Evolutionary conservation across 352 stramenopile species (phyloP).

Genomic region (Pythium phragmitis): DNA sequence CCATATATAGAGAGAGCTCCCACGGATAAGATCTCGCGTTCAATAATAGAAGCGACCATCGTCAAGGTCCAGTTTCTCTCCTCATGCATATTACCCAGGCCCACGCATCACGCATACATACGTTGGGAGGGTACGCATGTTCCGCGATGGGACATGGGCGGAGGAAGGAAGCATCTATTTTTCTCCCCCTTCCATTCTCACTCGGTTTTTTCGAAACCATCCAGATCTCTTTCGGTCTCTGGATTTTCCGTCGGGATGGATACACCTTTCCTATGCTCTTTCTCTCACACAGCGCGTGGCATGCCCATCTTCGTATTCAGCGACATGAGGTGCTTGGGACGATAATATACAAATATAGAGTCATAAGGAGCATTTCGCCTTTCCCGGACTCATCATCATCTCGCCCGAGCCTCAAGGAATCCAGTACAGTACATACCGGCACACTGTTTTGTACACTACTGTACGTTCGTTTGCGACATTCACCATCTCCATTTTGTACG

Average conservation of each 20-base stretch:
- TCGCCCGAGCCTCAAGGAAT: not conserved
- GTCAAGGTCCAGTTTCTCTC: not conserved
- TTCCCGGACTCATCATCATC: constrained; percentile 1
- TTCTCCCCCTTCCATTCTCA: not conserved
- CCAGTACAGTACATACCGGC: not conserved
- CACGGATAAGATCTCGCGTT: constrained; percentile 4
- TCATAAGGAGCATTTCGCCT: not conserved
- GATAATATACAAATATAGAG: not conserved
- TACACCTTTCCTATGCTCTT: constrained; percentile 10
- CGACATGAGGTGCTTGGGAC: constrained; percentile 20
- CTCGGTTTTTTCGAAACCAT: constrained; percentile 17
- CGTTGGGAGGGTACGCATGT: constrained; percentile 4
- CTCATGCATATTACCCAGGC: not conserved
- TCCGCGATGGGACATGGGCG: constrained; percentile 14
- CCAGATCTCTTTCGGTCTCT: constrained; percentile 11
- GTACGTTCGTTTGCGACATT: constrained; percentile 15
- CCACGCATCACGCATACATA: not conserved
- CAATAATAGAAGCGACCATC: constrained; percentile 1
- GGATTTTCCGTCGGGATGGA: constrained; percentile 15
- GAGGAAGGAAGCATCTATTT: not conserved
- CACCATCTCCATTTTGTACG: not conserved
- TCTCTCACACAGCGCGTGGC: constrained; percentile 9
- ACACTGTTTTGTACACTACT: not conserved
- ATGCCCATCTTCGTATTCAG: constrained; percentile 24
- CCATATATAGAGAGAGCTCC: constrained; percentile 7